phyloP scores from a whole-genome alignment of 2,329 filamentous ascomycete species.

The Helotiales sp. region DNA sequence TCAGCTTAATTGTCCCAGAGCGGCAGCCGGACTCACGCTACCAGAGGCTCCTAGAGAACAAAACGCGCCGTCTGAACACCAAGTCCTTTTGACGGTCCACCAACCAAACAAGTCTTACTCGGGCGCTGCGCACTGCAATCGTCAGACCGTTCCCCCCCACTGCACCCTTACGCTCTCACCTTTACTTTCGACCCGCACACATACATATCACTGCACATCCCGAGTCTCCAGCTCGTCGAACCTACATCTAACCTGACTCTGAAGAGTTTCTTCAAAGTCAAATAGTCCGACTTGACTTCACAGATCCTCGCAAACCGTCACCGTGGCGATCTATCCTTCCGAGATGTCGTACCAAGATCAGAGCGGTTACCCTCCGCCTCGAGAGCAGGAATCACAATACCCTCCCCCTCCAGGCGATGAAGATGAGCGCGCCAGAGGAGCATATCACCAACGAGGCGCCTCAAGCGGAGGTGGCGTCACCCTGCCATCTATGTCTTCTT shows the following conservation, averaged over 20 bases:
- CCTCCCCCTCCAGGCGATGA: slow-evolving; percentile 43
- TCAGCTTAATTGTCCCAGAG: slow-evolving; percentile 15
- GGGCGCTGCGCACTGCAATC: slow-evolving; percentile 19
- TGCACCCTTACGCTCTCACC: slow-evolving; percentile 12
- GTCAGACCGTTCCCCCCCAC: slow-evolving; percentile 28
- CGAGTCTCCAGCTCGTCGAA: not conserved
- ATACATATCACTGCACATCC: not conserved
- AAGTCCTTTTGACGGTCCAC: slow-evolving; percentile 19
- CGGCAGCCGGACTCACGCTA: slow-evolving; percentile 22
- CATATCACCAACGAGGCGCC: slow-evolving; percentile 39
- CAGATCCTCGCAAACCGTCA: slow-evolving; percentile 22
- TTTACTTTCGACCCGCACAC: not conserved
- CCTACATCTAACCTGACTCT: not conserved
- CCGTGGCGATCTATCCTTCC: slow-evolving; percentile 40
- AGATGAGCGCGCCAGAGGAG: slow-evolving; percentile 41
- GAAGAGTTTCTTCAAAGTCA: not conserved
- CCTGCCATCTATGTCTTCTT: slow-evolving; percentile 42
- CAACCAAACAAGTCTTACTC: slow-evolving; percentile 14
- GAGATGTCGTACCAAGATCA: slow-evolving; percentile 40
- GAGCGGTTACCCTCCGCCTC: slow-evolving; percentile 40
- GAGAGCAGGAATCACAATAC: slow-evolving; percentile 37
- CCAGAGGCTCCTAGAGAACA: slow-evolving; percentile 9
- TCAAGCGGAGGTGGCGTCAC: slow-evolving; percentile 37
- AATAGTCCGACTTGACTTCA: not conserved
- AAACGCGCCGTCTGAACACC: slow-evolving; percentile 21